These are phyloP conservation scores for Monosporascus sp. DNA, from an alignment of 2,329 filamentous ascomycete genomes.

Conservation along the genomic window DNA sequence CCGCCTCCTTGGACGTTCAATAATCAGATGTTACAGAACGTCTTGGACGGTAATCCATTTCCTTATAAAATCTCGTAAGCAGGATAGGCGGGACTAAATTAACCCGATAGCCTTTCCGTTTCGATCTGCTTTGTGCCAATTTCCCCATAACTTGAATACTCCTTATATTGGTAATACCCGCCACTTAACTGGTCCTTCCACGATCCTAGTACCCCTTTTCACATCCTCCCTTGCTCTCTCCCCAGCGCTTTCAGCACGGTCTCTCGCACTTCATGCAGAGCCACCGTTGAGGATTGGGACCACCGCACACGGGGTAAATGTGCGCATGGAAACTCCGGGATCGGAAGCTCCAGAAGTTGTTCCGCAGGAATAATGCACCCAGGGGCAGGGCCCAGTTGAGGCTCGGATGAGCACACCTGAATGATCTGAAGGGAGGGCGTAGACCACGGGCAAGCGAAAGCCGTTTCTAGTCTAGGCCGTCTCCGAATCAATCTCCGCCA, in stretches of 20 bases:
- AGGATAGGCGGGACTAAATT: no score
- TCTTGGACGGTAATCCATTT: no score
- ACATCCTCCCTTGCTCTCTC: not conserved
- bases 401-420: not conserved
- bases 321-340: not conserved
- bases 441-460: constrained; percentile 4
- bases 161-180: no score
- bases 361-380: not conserved
- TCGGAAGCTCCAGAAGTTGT: not conserved
- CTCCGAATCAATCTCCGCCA: not conserved
- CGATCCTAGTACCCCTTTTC: not conserved
- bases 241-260: not conserved
- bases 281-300: not conserved
- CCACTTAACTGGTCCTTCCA: no score
- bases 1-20: no score
- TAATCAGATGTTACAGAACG: no score
- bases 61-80: no score
- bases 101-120: no score
- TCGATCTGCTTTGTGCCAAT: no score
- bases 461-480: not conserved
- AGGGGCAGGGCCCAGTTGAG: no score
- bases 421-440: constrained; percentile 9
- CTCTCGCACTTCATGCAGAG: not conserved
- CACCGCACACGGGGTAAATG: not conserved
- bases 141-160: no score